Percentiles rank a stretch among this genome's conserved stretches.
Conservation (phyloP, 2,329 filamentous ascomycete genomes). For the Aspergillus awamori region DNA sequence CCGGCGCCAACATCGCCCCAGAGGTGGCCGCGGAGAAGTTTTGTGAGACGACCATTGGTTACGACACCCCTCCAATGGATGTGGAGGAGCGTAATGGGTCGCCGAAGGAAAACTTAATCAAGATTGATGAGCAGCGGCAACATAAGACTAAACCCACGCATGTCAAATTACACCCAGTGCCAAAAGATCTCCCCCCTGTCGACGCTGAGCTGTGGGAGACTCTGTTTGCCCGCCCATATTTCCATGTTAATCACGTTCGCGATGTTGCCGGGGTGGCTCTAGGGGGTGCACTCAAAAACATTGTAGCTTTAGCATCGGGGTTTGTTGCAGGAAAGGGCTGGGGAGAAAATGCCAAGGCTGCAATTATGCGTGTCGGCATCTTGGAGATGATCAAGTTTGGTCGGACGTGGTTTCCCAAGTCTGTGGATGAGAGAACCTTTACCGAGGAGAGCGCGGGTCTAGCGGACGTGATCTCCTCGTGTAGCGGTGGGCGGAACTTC, state of each 20-base stretch:
- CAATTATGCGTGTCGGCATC: conserved; percentile 88
- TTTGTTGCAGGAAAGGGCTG: conserved; percentile 90
- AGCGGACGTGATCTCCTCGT: conserved; percentile 24
- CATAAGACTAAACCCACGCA: conserved; percentile 66
- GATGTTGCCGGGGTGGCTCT: conserved; percentile 58
- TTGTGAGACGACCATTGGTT: conserved; percentile 91
- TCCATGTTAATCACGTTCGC: conserved; percentile 85
- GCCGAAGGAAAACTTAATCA: conserved; percentile 45
- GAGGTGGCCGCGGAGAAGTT: conserved; percentile 92
- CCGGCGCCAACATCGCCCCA: conserved; percentile 87
- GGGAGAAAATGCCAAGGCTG: conserved; percentile 94
- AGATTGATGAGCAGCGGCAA: conserved; percentile 56
- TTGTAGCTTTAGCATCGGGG: conserved; percentile 85
- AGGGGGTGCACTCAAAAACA: conserved; percentile 88
- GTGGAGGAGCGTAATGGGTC: conserved; percentile 61
- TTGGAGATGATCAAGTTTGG: conserved; percentile 93
- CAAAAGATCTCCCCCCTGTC: conserved; percentile 76
- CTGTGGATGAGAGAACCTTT: conserved; percentile 21
- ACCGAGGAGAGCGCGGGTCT: conserved; percentile 30
- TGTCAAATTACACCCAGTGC: conserved; percentile 70
- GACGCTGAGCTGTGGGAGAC: conserved; percentile 77
- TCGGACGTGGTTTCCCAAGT: conserved; percentile 22
- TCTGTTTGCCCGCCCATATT: conserved; percentile 90
- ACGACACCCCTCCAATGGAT: conserved; percentile 84
- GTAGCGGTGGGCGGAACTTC: conserved; percentile 20